phyloP scores from a whole-genome alignment of 306 rosid genomes.

The Lathyrus aphaca region DNA sequence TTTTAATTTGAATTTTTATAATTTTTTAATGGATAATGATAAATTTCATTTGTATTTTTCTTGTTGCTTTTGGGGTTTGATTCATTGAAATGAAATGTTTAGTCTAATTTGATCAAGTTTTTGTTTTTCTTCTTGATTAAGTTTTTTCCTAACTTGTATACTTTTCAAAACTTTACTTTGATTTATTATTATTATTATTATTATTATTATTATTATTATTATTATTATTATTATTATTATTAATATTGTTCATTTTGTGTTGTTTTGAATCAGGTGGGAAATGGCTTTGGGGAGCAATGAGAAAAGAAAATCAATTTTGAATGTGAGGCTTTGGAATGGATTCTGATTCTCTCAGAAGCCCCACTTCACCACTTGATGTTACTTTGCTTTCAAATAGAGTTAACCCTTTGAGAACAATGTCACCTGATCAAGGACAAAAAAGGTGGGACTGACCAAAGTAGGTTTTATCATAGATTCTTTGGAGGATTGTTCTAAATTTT shows the following conservation, averaged over 20 bases:
- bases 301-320: constrained; percentile 61
- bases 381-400: constrained; percentile 64
- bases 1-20: no score
- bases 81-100: constrained; percentile 12
- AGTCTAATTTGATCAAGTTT: constrained; percentile 1
- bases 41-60: not conserved
- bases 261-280: constrained; percentile 40
- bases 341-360: constrained; percentile 78
- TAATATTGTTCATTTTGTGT: not conserved
- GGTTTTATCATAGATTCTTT: constrained; percentile 79
- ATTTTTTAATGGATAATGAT: constrained; percentile 9
- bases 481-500: constrained; percentile 58
- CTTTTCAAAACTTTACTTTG: constrained; percentile 12
- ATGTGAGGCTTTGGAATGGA: constrained; percentile 72
- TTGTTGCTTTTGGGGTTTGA: constrained; percentile 29
- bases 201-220: not conserved
- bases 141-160: not conserved
- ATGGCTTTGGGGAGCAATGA: constrained; percentile 45
- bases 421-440: constrained; percentile 54
- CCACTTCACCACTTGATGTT: constrained; percentile 82
- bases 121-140: constrained; percentile 14
- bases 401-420: constrained; percentile 53
- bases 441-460: constrained; percentile 77
- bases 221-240: not conserved
- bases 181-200: not conserved